Evolutionary conservation across 805 yeast genomes (phyloP).

Genomic region (Zygotorulaspora sp.): DNA sequence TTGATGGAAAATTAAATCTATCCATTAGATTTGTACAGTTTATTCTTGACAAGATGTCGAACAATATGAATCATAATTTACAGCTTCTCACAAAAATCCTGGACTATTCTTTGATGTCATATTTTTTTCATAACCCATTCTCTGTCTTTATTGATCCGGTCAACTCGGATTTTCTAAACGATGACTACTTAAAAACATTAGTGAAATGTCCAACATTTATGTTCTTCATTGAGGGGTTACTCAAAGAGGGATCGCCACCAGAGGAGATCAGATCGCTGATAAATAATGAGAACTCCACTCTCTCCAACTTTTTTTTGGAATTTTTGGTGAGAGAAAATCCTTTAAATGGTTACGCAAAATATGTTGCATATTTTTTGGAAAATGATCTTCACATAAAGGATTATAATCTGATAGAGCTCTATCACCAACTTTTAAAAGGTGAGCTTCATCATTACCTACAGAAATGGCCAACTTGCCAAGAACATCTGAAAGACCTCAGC

Average conservation of each 20-base stretch:
- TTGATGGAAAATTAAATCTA: constrained; percentile 34
- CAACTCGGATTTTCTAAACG: constrained; percentile 28
- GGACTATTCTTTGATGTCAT: constrained; percentile 35
- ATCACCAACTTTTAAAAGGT: constrained; percentile 28
- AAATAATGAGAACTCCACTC: constrained; percentile 22
- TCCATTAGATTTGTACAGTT: constrained; percentile 31
- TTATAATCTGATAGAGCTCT: constrained; percentile 32
- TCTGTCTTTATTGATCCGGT: constrained; percentile 36
- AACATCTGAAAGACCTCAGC: constrained; percentile 17
- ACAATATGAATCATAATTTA: constrained; percentile 32
- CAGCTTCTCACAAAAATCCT: constrained; percentile 32
- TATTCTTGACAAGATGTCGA: constrained; percentile 32
- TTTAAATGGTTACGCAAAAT: constrained; percentile 30
- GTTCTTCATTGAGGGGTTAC: constrained; percentile 33
- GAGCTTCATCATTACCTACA: constrained; percentile 21
- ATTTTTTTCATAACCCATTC: constrained; percentile 34
- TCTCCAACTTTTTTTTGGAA: constrained; percentile 33
- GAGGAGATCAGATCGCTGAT: constrained; percentile 27
- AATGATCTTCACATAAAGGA: constrained; percentile 24
- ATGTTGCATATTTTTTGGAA: constrained; percentile 27
- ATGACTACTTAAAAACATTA: constrained; percentile 26
- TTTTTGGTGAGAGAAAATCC: constrained; percentile 36
- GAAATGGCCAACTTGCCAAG: constrained; percentile 28
- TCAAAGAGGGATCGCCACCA: constrained; percentile 25
- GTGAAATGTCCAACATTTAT: constrained; percentile 34